Conservation (phyloP, 768 basidiomycete species). For the Tulasnella sp. region DNA sequence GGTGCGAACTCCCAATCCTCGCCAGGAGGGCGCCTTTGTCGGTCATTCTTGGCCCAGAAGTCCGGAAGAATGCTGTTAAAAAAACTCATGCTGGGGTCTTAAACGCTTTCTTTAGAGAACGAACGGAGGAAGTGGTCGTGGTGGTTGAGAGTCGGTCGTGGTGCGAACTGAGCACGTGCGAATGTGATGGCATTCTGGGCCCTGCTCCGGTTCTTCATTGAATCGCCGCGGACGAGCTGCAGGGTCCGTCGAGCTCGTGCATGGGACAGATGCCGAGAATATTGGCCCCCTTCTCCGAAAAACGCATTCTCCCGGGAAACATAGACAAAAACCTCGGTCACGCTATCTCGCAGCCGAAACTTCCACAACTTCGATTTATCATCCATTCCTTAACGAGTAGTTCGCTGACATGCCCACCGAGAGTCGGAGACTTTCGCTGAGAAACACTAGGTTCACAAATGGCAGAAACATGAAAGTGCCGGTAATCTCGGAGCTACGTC, state of each 20-base stretch:
- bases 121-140: background rate
- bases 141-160: background rate
- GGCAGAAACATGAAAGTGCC: too few relatives aligned
- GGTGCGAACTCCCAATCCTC: constrained; percentile 25
- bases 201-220: background rate
- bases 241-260: background rate
- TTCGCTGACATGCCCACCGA: too few relatives aligned
- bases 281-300: too few relatives aligned
- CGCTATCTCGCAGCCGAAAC: background rate
- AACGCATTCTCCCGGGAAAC: background rate
- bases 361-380: background rate
- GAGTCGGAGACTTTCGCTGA: too few relatives aligned
- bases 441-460: too few relatives aligned
- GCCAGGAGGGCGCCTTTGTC: background rate
- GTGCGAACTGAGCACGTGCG: background rate
- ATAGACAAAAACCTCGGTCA: background rate
- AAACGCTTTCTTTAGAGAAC: background rate
- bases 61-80: background rate
- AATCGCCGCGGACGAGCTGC: background rate
- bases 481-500: too few relatives aligned
- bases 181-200: background rate
- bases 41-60: constrained; percentile 5
- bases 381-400: background rate
- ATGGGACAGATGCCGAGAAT: too few relatives aligned
- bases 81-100: background rate